Evolutionary conservation across 2,329 filamentous ascomycete genomes (phyloP), one percentile per base, ranked within the genome.

Genomic region (Sporothrix brasiliensis): DNA sequence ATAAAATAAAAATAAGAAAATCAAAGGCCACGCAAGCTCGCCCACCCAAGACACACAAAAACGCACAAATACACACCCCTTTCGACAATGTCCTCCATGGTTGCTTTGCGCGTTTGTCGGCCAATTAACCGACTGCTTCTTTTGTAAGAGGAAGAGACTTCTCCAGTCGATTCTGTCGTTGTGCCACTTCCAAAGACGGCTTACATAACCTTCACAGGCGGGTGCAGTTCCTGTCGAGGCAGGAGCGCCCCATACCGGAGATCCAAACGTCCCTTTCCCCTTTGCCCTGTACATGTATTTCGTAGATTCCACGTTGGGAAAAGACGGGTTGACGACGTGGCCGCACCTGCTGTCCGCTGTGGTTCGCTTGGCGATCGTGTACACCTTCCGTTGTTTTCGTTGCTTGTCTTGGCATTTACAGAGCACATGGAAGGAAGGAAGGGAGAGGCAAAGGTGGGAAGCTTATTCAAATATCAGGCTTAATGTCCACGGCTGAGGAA

Each of bases 101-200:
- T 60, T 16, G 67, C 61, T 71, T 71, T 71, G 70, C 54, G 68
- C 68, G 70, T 66, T 67, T 70, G 68, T 70, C 63, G 27, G 70
- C 49, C 63, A 68, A 63, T 67, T 54, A 63, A 11, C 70, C 47
- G 34, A 47, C 34, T 27, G 53, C 21, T 60, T 50, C 27, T 39
- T 49, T 39, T 19, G 53, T 44, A 13, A 13, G 16, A 49, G 47
- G n/a, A 34, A n/a, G 14, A 10, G 34, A 27, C 41, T 21, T 44
- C 7, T 21, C 13, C 19, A 6, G 21, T 27, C 44, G 39, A 6
- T 61, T 44, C 24, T 16, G n/a, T 6, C 27, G 10, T 61, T 4
- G 30, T n/a, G 34, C 34, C n/a, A n/a, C 2, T 6, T n/a, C 19
- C 19, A 6, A 50, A 63, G 27, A 27, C 21, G 54, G 53, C 54